Evolutionary conservation across 1,284 basidiomycete genomes (phyloP).

Genomic region (Rhodotorula sp.): DNA sequence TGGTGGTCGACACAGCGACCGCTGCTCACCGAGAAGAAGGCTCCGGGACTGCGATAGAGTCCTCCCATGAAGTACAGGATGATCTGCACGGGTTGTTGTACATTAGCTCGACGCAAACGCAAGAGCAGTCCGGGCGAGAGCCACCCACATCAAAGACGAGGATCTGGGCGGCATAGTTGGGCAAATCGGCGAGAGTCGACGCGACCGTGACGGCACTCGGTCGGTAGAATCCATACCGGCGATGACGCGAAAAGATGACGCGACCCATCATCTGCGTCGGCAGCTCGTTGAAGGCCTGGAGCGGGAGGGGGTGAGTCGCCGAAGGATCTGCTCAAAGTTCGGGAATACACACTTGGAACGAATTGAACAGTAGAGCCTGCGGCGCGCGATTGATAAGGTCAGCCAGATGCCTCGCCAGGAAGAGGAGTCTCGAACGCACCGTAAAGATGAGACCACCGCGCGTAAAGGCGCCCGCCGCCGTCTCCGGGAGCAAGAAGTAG

Average conservation of each 20-base stretch:
- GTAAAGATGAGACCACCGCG: conserved; percentile 70
- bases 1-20: too few species aligned
- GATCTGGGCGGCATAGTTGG: conserved; percentile 54
- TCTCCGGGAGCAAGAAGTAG: conserved; percentile 60
- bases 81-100: not conserved
- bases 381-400: not conserved
- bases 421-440: conserved; percentile 47
- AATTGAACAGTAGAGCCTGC: conserved; percentile 61
- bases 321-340: conserved; percentile 39
- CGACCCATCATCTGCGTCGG: conserved; percentile 65
- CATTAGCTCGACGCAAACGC: not conserved
- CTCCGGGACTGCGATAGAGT: conserved; percentile 52
- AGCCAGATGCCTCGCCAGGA: too few species aligned
- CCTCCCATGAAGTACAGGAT: conserved; percentile 53
- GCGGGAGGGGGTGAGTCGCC: conserved; percentile 60
- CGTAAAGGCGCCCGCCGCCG: conserved; percentile 78
- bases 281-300: conserved; percentile 62
- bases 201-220: conserved; percentile 70
- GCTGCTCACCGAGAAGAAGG: conserved; percentile 51
- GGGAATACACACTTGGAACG: conserved; percentile 49
- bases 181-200: conserved; percentile 55
- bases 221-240: conserved; percentile 75
- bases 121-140: conserved; percentile 43
- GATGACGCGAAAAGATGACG: conserved; percentile 58
- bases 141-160: conserved; percentile 50